These are phyloP conservation scores for Thalassiosira livingstoniorum DNA, from an alignment of 352 stramenopile species.

Conservation along the genomic window DNA sequence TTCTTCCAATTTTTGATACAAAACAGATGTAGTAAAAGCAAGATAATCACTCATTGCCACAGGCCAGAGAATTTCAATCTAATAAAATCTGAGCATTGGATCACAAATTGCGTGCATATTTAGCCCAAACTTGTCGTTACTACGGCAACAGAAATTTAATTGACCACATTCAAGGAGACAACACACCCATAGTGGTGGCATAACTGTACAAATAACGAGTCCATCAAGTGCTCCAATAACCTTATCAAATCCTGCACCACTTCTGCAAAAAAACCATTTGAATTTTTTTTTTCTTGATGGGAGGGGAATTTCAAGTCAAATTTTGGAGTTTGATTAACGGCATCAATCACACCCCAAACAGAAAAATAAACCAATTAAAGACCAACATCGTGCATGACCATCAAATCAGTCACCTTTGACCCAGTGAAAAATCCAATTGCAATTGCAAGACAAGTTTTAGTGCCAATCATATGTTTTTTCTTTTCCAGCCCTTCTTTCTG, in stretches of 20 bases:
- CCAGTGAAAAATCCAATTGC: constrained; percentile 13
- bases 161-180: not conserved
- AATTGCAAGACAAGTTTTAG: not conserved
- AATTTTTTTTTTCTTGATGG: constrained; percentile 12
- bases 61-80: constrained; percentile 8
- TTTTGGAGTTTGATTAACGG: not conserved
- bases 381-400: not conserved
- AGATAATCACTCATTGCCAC: constrained; percentile 23
- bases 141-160: constrained; percentile 22
- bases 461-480: not conserved
- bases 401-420: not conserved
- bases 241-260: constrained; percentile 22
- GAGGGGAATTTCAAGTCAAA: constrained; percentile 1
- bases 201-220: constrained; percentile 13
- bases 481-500: too few relatives aligned
- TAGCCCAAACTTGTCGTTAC: constrained; percentile 47
- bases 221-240: constrained; percentile 27
- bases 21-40: constrained; percentile 3
- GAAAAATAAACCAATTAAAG: not conserved
- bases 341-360: not conserved
- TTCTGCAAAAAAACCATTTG: not conserved
- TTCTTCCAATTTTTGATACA: constrained; percentile 6
- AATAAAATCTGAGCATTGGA: constrained; percentile 6
- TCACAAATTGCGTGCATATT: constrained; percentile 31
- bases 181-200: not conserved